These are phyloP conservation scores for Colletotrichum neosansevieriae DNA, from an alignment of 2,329 filamentous ascomycete genomes.

Conservation along the genomic window DNA sequence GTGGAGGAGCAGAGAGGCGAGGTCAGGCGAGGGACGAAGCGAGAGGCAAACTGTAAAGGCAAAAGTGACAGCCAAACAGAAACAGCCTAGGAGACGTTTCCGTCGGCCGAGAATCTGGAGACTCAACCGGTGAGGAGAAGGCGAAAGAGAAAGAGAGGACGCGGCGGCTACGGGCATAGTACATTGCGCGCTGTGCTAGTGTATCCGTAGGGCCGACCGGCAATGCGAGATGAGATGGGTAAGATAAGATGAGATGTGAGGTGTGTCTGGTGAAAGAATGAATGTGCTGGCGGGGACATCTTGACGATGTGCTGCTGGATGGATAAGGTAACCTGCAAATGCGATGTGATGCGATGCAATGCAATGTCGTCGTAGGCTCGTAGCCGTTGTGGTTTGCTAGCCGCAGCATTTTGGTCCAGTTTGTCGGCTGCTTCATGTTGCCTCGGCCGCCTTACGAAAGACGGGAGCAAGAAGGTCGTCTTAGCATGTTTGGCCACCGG, in stretches of 20 bases:
- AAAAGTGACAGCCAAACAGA: background rate
- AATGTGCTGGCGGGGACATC: background rate
- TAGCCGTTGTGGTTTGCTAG: conserved; percentile 5
- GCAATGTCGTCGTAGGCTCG: conserved; percentile 7
- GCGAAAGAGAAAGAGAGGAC: background rate
- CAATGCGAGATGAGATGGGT: conserved; percentile 28
- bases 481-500: conserved; percentile 16
- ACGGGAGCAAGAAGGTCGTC: background rate
- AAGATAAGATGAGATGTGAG: background rate
- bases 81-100: background rate
- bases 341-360: background rate
- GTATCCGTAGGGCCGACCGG: conserved; percentile 11
- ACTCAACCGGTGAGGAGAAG: no score
- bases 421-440: conserved; percentile 24
- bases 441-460: conserved; percentile 9
- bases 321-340: no score
- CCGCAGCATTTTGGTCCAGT: background rate
- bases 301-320: background rate
- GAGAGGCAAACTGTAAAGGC: conserved; percentile 18
- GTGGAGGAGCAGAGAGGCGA: conserved; percentile 13
- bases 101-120: no score
- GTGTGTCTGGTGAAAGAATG: background rate
- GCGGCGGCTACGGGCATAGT: conserved; percentile 20
- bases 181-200: conserved; percentile 23
- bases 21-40: conserved; percentile 7